Base-by-base conservation (phyloP, 2,329 filamentous ascomycete genomes). In the Cladosporium austrohemisphaericum region DNA sequence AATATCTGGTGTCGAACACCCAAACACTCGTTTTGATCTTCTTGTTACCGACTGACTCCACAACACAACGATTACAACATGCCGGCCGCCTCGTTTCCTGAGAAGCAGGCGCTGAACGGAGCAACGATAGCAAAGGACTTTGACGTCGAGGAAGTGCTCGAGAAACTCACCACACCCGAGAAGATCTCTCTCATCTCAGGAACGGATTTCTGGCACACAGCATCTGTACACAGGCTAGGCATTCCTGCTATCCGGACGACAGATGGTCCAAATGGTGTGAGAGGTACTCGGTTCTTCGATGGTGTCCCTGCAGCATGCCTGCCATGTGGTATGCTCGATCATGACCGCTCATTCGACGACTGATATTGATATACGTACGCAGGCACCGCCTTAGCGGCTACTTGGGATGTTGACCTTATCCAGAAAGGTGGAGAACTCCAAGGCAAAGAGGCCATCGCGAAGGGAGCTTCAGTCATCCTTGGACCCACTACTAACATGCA, bases 191-290 rank as follows among this genome's bases (percentile, higher is more conserved):
- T 65, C 18, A 51, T 65, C 6, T 60, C 63, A 23, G 63, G 62
- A 35, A 75, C 78, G 55, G 83, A 86, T 66, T 85, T 85, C 60
- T 87, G 84, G 84, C 81, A 85, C 60, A 84, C 83, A 26, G 77
- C 79, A 56, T 65, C 77, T 11, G 70, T 86, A 5, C 78, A 79
- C 8, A 64, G 79, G 18, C 75, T 82, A 58, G 77, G 78, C 1
- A 74, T 86, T 26, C 83, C 83, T 5, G 80, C 83, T 0, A 71
- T 86, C 25, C 79, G 84, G 40, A 74, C 83, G 38, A 79, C 80
- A 29, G 84, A 88, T 57, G 84, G 84, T 0, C 85, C 85, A 29
- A 86, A 86, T 63, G 84, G 84, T 43, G 78, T 84, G 26, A 75
- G 84, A 55, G 84, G 83, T 43, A 81, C 78, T 38, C 80, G 78